A percentile compares a stretch with the other conserved stretches of the same genome.
Evolutionary conservation across 148 eudicot genomes (phyloP).

Genomic region (Dysphania ambrosioides): DNA sequence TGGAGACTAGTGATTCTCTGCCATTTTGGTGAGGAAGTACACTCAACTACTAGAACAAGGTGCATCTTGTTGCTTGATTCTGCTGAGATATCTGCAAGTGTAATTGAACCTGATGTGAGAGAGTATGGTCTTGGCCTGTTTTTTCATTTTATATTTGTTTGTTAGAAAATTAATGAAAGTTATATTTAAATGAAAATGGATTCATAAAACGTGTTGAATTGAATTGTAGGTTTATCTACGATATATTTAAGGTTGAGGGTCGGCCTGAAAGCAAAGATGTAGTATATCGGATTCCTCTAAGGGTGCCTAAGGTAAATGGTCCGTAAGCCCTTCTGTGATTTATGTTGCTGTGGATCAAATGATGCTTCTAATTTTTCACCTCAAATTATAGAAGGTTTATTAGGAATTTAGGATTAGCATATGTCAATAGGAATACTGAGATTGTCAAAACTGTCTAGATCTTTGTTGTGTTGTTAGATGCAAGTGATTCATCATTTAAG

Average conservation of each 20-base stretch:
- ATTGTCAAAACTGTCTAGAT: no score
- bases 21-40: slow-evolving; percentile 49
- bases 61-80: slow-evolving; percentile 79
- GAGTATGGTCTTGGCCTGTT: slow-evolving; percentile 32
- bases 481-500: neutral
- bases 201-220: slow-evolving; percentile 7
- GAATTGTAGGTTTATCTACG: slow-evolving; percentile 51
- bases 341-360: no score
- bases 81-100: slow-evolving; percentile 31
- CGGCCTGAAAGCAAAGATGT: slow-evolving; percentile 35
- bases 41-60: slow-evolving; percentile 35
- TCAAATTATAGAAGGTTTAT: no score
- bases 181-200: neutral
- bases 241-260: slow-evolving; percentile 46
- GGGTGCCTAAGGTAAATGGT: slow-evolving; percentile 56
- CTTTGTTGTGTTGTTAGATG: neutral
- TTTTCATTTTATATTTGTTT: neutral
- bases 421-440: no score
- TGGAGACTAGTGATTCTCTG: slow-evolving; percentile 72
- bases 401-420: no score
- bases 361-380: no score
- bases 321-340: neutral
- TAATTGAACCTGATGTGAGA: slow-evolving; percentile 47
- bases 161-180: neutral
- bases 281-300: slow-evolving; percentile 44